Evolutionary conservation across 345 rosid genomes (phyloP).

Genomic region (Eucalyptus dawsonii): DNA sequence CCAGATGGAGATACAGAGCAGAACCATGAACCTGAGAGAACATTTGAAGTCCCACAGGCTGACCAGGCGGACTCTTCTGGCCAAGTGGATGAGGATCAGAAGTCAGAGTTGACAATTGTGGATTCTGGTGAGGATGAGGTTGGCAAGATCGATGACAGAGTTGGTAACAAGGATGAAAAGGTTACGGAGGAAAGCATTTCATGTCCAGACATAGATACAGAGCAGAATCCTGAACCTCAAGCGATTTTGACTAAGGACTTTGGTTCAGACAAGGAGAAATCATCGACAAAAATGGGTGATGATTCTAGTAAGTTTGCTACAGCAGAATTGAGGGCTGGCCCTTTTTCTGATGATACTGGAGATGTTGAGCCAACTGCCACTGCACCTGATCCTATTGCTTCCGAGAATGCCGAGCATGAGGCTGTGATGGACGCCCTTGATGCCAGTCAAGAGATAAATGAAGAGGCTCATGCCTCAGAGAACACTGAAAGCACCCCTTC

Average conservation of each 20-base stretch:
- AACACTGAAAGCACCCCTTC: constrained; percentile 3
- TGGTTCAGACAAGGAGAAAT: neutral
- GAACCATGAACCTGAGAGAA: neutral
- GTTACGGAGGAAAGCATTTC: constrained; percentile 2
- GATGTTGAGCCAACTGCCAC: neutral
- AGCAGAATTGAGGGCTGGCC: neutral
- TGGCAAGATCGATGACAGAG: neutral
- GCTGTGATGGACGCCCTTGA: neutral
- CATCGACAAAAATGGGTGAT: neutral
- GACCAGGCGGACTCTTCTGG: neutral
- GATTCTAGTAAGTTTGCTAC: neutral
- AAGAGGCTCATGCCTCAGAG: constrained; percentile 7
- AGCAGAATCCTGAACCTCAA: neutral
- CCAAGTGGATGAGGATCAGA: neutral
- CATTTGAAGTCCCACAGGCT: neutral
- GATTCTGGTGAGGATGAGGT: neutral
- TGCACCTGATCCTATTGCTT: constrained; percentile 6
- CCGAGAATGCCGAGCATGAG: constrained; percentile 2
- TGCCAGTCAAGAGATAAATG: constrained; percentile 12
- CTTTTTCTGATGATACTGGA: neutral
- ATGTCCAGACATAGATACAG: neutral
- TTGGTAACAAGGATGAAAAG: neutral
- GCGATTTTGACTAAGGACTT: neutral
- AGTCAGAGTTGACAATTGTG: neutral
- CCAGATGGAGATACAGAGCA: neutral